Base-by-base conservation (phyloP, 352 stramenopile genomes). In the Globisporangium okanoganense region DNA sequence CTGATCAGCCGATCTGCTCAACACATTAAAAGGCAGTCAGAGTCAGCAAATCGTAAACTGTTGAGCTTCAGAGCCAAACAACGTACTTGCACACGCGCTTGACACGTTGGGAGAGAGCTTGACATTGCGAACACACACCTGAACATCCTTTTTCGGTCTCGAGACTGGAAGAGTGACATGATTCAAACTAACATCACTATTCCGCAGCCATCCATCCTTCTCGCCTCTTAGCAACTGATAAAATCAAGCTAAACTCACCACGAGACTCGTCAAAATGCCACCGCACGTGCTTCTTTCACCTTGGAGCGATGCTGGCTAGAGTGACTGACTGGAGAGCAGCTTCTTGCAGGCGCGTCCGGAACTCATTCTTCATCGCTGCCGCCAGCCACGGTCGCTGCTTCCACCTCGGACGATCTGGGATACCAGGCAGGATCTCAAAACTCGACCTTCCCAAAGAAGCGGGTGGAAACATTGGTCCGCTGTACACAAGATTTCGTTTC, bases 401-500 rank as follows among this genome's bases (percentile, higher is more conserved):
- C 6, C 29, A 33, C 29, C 29, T 27, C 36, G 29, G 33, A 55
- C 25, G 29, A 41, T 48, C 57, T 31, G 5, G 48, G 33, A 24
- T 5, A 35, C 31, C 47, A 48, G 27, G 16, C 25, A 25, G 31
- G 45, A n/a, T 58, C 25, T 58, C 44, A 64, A 58, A 57, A 64
- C 57, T 50, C 57, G 45, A 64, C 31, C 31, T 64, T 24, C 29
- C 43, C 54, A 35, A 64, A 47, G 35, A 45, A 58, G 56, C 13
- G 25, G 10, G 44, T n/a, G 40, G 40, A 18, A 36, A 27, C 29
- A 52, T 53, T 48, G 52, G 52, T 64, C 43, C 38, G 51, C 56
- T 65, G 59, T 64, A 41, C 29, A 55, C 48, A 51, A 62, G 29
- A 50, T 55, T 61, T 62, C 47, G 47, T 58, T 47, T 65, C 47